These are phyloP conservation scores for Blastobotrys terrestris DNA, from an alignment of 805 yeast genomes.

Conservation along the genomic window DNA sequence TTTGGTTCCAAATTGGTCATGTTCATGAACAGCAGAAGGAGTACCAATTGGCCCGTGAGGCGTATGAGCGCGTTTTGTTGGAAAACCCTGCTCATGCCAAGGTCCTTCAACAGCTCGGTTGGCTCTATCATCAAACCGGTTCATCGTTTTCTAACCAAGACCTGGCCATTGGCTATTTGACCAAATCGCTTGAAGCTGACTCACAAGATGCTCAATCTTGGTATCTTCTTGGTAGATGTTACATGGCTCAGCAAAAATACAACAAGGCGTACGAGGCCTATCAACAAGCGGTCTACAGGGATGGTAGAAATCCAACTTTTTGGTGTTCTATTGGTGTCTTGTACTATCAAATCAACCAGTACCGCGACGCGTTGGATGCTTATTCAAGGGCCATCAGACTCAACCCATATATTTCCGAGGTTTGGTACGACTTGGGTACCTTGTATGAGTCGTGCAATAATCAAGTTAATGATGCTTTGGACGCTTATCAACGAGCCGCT, in stretches of 20 bases:
- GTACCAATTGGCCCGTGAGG: constrained; percentile 87
- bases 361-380: constrained; percentile 94
- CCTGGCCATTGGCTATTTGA: constrained; percentile 70
- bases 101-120: constrained; percentile 92
- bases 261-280: constrained; percentile 96
- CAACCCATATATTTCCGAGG: constrained; percentile 94
- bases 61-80: constrained; percentile 85
- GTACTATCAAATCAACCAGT: constrained; percentile 93
- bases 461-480: constrained; percentile 90
- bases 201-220: constrained; percentile 91
- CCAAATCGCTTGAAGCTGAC: constrained; percentile 86
- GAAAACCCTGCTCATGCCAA: constrained; percentile 93
- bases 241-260: constrained; percentile 93
- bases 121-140: constrained; percentile 74
- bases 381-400: constrained; percentile 93
- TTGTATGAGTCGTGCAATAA: constrained; percentile 95
- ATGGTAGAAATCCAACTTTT: constrained; percentile 94
- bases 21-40: constrained; percentile 92
- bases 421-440: constrained; percentile 98
- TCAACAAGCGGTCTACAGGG: constrained; percentile 97
- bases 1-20: constrained; percentile 97
- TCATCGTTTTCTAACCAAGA: constrained; percentile 71
- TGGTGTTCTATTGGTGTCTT: constrained; percentile 96
- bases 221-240: constrained; percentile 95
- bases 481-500: constrained; percentile 95